Evolutionary conservation across 805 yeast species (phyloP), one percentile per base, ranked within the genome.

Genomic region (Candida stauntonica): DNA sequence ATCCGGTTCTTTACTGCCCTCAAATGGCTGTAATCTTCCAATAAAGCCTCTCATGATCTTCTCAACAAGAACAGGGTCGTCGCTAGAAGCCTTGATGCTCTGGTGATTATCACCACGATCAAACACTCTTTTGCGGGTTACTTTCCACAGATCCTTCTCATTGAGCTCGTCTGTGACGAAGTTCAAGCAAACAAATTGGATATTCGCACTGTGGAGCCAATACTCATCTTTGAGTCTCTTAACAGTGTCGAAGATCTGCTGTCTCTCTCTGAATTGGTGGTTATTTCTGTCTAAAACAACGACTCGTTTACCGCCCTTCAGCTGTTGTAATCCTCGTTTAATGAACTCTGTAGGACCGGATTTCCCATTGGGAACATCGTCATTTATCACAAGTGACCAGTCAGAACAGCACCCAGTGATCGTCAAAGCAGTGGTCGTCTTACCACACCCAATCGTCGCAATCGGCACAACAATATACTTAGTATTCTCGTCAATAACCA

Each of bases 391-490:
- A 50, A 81, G 84, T 0, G 74, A 81, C 81, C 95, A 82, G 0
- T 63, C 55, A 1, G 81, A 79, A 39, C 67, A 79, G 8, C 89
- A 58, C 8, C 67, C 53, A 0, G 52, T 45, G 29, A 93, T 63
- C 0, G 89, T 79, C 26, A 75, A 56, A 5, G 85, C 76, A 0
- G 85, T 74, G 0, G 97, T 87, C 0, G 97, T 88, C 56, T 93
- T 93, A 7, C 99, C 99, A 60, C 96, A 86, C 0, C 98, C 98
- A 36, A 91, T 75, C 0, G 95, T 87, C 0, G 97, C 88, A 3
- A 89, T 77, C 1, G 98, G 91, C 1, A 87, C 74, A 3, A 93
- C 52, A 0, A 86, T 72, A 54, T 76, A 82, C 48, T 79, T 80
- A 4, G 68, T 64, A 2, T 60, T 40, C 32, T 58, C 60, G 26